Evolutionary conservation across 805 yeast species (phyloP).

Genomic region (Wickerhamomyces strasburgensis): DNA sequence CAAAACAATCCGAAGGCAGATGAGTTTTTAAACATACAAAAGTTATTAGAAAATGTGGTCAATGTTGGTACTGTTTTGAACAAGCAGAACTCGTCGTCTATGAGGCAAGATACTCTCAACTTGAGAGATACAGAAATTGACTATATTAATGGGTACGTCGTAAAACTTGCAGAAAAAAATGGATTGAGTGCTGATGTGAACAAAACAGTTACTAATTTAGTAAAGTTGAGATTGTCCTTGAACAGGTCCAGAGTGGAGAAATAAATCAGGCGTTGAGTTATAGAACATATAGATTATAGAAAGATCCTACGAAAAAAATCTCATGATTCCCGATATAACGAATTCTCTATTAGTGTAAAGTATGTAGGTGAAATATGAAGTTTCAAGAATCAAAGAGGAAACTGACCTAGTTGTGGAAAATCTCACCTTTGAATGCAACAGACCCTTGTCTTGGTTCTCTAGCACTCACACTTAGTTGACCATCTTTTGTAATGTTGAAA

Average conservation of each 20-base stretch:
- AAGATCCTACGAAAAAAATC: too few species aligned
- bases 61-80: conserved; percentile 41
- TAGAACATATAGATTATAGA: not conserved
- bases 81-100: conserved; percentile 48
- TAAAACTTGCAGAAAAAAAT: conserved; percentile 44
- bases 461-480: conserved; percentile 53
- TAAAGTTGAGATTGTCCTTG: conserved; percentile 28
- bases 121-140: conserved; percentile 69
- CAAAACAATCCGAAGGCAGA: conserved; percentile 20
- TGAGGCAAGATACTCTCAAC: conserved; percentile 50
- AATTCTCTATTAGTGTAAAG: too few species aligned
- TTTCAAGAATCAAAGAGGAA: too few species aligned
- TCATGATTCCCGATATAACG: too few species aligned
- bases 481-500: conserved; percentile 54
- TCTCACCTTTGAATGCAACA: conserved; percentile 52
- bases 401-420: conserved; percentile 5
- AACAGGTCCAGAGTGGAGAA: conserved; percentile 13
- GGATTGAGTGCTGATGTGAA: conserved; percentile 30
- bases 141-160: conserved; percentile 79
- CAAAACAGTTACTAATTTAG: conserved; percentile 29
- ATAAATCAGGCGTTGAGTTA: too few species aligned
- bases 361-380: too few species aligned
- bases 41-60: conserved; percentile 34
- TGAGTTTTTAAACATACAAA: conserved; percentile 23
- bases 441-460: conserved; percentile 61